Evolutionary conservation across 1,139 yeast species (phyloP).

Genomic region (Pichia kudriavzevii): DNA sequence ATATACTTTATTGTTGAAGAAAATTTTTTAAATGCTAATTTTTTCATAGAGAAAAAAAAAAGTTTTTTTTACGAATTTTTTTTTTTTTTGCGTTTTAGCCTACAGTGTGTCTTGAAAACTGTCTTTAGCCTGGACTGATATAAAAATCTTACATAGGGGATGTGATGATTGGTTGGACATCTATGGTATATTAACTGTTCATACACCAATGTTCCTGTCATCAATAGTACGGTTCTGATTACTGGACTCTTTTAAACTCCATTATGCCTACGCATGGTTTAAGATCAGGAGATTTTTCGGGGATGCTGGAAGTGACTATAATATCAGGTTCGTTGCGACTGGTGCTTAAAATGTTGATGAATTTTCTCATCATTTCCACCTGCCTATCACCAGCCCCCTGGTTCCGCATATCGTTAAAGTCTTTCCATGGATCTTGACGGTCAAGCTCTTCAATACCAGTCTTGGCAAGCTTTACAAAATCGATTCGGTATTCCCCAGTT

Average conservation of each 20-base stretch:
- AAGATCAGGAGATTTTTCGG: constrained; percentile 13
- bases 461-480: constrained; percentile 18
- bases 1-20: no score
- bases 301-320: constrained; percentile 15
- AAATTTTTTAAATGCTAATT: no score
- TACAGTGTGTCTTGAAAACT: no score
- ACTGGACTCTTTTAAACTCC: constrained; percentile 15
- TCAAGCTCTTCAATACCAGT: constrained; percentile 14
- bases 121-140: no score
- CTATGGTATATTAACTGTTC: no score
- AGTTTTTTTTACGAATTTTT: no score
- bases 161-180: no score
- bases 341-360: constrained; percentile 12
- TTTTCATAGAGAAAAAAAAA: no score
- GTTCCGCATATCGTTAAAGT: constrained; percentile 14
- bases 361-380: constrained; percentile 14
- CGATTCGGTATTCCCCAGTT: constrained; percentile 17
- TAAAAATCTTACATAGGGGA: no score
- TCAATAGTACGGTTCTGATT: no score
- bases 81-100: no score
- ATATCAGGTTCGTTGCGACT: constrained; percentile 22
- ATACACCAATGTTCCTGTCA: no score
- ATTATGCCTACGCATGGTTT: constrained; percentile 19
- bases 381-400: constrained; percentile 8
- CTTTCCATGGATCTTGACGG: constrained; percentile 21